Conservation (phyloP, 192 early-diverging fungal species). For the Lunasporangiospora selenospora region DNA sequence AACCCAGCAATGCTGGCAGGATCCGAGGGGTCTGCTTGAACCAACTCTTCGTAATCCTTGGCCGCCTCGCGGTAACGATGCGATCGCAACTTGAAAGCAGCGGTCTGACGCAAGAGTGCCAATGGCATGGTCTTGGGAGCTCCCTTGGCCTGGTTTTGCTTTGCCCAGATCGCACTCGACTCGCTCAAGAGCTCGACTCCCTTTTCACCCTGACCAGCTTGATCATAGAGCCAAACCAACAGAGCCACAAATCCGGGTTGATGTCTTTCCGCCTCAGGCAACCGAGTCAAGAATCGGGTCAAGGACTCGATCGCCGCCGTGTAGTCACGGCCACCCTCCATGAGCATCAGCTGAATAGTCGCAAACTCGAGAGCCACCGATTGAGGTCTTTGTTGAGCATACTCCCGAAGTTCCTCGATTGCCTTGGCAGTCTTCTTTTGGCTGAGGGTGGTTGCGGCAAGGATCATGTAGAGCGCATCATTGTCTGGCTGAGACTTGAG, state of each 20-base stretch:
- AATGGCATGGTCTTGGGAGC: conserved; percentile 20
- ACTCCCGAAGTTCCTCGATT: conserved; percentile 60
- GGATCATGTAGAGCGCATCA: conserved; percentile 62
- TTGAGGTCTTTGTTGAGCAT: conserved; percentile 38
- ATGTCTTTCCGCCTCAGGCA: conserved; percentile 50
- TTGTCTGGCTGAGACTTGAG: conserved; percentile 67
- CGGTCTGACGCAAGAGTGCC: conserved; percentile 66
- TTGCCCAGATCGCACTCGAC: conserved; percentile 66
- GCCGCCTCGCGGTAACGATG: conserved; percentile 67
- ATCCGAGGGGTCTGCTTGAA: conserved; percentile 70
- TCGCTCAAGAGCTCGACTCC: conserved; percentile 63
- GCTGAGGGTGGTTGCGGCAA: conserved; percentile 58
- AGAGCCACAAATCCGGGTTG: conserved; percentile 72
- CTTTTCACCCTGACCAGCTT: conserved; percentile 64
- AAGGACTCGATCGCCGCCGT: conserved; percentile 56
- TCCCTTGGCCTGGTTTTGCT: conserved; percentile 16
- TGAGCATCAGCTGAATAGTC: conserved; percentile 64
- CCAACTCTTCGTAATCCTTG: conserved; percentile 71
- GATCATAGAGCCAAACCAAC: conserved; percentile 74
- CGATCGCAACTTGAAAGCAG: conserved; percentile 70
- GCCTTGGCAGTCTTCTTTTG: conserved; percentile 66
- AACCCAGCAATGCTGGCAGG: conserved; percentile 69
- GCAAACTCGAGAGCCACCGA: conserved; percentile 68
- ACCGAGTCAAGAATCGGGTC: conserved; percentile 46
- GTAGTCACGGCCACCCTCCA: conserved; percentile 48